phyloP scores from a whole-genome alignment of 371 early-diverging fungal species.

The Apophysomyces trapeziformis region DNA sequence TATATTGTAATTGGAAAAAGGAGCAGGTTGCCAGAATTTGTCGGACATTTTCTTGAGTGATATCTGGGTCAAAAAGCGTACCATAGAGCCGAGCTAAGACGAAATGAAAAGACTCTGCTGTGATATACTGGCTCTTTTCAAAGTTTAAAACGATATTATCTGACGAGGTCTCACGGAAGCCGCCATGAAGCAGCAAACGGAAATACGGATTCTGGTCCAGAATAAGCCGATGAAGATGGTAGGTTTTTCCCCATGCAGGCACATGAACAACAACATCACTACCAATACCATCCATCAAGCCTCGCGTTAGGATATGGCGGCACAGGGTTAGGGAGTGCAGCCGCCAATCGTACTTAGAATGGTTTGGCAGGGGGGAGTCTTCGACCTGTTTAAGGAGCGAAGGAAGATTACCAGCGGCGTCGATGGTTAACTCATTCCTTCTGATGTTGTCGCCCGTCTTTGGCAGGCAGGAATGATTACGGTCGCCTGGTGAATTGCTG shows the following conservation, averaged over 20 bases:
- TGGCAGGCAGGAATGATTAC: background rate
- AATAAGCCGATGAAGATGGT: conserved; percentile 60
- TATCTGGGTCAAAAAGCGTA: conserved; percentile 38
- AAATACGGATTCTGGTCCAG: conserved; percentile 65
- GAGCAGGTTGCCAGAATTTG: conserved; percentile 61
- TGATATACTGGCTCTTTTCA: conserved; percentile 60
- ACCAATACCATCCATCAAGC: conserved; percentile 57
- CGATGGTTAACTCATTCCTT: background rate
- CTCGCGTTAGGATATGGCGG: conserved; percentile 58
- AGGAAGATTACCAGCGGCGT: background rate
- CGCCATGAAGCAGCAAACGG: conserved; percentile 53
- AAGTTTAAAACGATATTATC: conserved; percentile 50
- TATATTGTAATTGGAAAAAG: conserved; percentile 60
- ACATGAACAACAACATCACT: conserved; percentile 56
- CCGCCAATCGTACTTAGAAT: conserved; percentile 40
- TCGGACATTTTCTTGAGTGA: conserved; percentile 44
- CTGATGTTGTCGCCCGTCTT: background rate
- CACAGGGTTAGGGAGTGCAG: conserved; percentile 47
- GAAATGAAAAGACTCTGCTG: conserved; percentile 59
- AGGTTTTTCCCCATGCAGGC: conserved; percentile 55
- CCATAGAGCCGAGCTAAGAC: conserved; percentile 59
- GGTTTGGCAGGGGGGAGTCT: conserved; percentile 4
- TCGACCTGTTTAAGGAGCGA: background rate
- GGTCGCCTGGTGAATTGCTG: background rate
- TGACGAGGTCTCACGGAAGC: conserved; percentile 52